Evolutionary conservation across 2,329 filamentous ascomycete genomes (phyloP).

Genomic region (Penicillium sp.): DNA sequence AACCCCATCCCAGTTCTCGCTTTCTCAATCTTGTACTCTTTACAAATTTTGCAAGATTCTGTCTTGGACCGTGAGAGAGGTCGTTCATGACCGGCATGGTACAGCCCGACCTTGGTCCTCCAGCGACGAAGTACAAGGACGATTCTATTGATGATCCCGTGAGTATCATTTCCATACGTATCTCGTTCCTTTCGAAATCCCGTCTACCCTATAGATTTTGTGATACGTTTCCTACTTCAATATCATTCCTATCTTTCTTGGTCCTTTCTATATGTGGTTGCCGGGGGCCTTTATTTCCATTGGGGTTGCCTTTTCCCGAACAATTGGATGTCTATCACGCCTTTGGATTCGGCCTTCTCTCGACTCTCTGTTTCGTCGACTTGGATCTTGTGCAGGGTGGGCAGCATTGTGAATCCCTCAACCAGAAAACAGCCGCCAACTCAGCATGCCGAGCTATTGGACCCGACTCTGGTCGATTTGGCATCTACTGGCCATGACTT

Average conservation of each 20-base stretch:
- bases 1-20: conserved; percentile 14
- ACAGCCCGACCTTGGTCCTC: conserved; percentile 39
- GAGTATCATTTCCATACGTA: conserved; percentile 31
- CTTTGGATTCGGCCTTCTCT: neutral
- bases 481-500: neutral
- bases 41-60: conserved; percentile 7
- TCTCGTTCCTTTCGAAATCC: neutral
- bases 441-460: neutral
- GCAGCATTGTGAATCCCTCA: neutral
- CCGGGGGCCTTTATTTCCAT: neutral
- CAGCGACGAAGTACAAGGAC: conserved; percentile 47
- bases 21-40: conserved; percentile 12
- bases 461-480: neutral
- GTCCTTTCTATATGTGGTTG: conserved; percentile 11
- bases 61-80: conserved; percentile 25
- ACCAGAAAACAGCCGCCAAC: neutral
- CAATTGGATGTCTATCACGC: neutral
- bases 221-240: conserved; percentile 16
- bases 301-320: neutral
- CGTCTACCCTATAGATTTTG: neutral
- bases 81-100: conserved; percentile 45
- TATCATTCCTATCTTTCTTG: conserved; percentile 26
- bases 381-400: neutral
- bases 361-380: neutral
- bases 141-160: conserved; percentile 48